Evolutionary conservation across 1,284 basidiomycete genomes (phyloP).

Genomic region (Coriolopsis trogii): DNA sequence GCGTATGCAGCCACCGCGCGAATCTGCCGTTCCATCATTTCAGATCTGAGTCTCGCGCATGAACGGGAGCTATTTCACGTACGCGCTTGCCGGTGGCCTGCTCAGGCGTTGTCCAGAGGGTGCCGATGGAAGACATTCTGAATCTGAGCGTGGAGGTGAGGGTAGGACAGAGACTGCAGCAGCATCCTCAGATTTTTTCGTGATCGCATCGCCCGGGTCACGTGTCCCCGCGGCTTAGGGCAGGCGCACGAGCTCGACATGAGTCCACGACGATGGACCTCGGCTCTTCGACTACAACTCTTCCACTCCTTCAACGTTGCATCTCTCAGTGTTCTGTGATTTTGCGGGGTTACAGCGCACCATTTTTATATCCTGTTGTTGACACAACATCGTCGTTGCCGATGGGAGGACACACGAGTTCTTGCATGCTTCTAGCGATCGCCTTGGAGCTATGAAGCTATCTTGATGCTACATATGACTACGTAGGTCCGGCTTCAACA

Average conservation of each 20-base stretch:
- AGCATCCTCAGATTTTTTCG: constrained; percentile 12
- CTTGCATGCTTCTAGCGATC: too few relatives aligned
- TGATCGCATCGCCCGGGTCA: constrained; percentile 12
- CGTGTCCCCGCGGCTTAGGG: constrained; percentile 21
- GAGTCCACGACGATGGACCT: too few relatives aligned
- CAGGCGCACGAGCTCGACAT: background rate
- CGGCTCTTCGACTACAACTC: background rate
- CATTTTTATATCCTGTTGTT: too few relatives aligned
- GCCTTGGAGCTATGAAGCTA: too few relatives aligned
- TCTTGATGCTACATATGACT: too few relatives aligned
- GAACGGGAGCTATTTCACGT: constrained; percentile 23
- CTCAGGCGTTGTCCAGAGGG: constrained; percentile 53
- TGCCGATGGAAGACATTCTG: constrained; percentile 61
- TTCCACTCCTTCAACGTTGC: background rate
- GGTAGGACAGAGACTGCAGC: constrained; percentile 9
- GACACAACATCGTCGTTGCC: too few relatives aligned
- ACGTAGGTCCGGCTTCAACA: too few relatives aligned
- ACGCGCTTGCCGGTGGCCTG: constrained; percentile 54
- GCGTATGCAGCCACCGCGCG: constrained; percentile 73
- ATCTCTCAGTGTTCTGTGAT: too few relatives aligned
- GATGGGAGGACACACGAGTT: too few relatives aligned
- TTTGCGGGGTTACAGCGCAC: too few relatives aligned
- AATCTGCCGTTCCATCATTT: constrained; percentile 50
- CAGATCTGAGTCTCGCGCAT: background rate
- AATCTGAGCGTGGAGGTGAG: constrained; percentile 31